Percentiles rank a stretch among this genome's conserved stretches.
Conservation (phyloP, 805 yeast genomes). For the Saccharomyces eubayanus region DNA sequence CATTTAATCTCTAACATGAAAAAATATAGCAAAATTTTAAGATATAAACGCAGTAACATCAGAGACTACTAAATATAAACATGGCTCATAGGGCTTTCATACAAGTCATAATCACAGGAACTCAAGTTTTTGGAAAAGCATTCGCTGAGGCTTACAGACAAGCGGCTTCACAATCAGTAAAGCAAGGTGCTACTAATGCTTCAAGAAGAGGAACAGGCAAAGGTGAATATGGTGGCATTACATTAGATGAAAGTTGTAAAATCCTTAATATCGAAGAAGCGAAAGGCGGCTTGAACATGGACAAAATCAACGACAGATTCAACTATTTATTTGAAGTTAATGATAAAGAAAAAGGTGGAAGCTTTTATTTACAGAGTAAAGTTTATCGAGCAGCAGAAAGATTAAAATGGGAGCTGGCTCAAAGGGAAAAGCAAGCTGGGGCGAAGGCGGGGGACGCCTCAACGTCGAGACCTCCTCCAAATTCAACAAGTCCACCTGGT, state of each 20-base stretch:
- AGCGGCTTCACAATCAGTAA: slow-evolving; percentile 88
- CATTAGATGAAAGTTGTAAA: slow-evolving; percentile 84
- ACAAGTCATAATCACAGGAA: slow-evolving; percentile 88
- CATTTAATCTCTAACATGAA: not conserved
- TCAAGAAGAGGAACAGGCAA: slow-evolving; percentile 31
- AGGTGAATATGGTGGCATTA: slow-evolving; percentile 59
- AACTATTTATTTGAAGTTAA: slow-evolving; percentile 80
- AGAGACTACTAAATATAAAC: not conserved
- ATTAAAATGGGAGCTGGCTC: slow-evolving; percentile 59
- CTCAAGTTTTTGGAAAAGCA: slow-evolving; percentile 91
- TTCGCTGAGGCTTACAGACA: slow-evolving; percentile 95
- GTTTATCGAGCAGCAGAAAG: slow-evolving; percentile 92
- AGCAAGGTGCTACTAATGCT: slow-evolving; percentile 47
- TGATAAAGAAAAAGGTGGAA: slow-evolving; percentile 91
- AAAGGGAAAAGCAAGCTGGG: slow-evolving; percentile 13
- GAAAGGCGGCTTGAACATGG: slow-evolving; percentile 42
- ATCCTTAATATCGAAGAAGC: slow-evolving; percentile 70
- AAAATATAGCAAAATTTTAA: not conserved
- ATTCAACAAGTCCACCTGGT: slow-evolving; percentile 1
- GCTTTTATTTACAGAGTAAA: slow-evolving; percentile 87
- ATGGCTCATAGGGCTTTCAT: slow-evolving; percentile 88
- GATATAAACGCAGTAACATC: not conserved
- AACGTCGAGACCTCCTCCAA: slow-evolving; percentile 1
- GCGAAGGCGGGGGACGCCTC: not conserved
- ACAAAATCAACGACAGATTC: slow-evolving; percentile 61